A percentile compares a stretch with the other conserved stretches of the same genome.
phyloP scores from a whole-genome alignment of 1,284 basidiomycete species.

The Rhodotorula sp. region DNA sequence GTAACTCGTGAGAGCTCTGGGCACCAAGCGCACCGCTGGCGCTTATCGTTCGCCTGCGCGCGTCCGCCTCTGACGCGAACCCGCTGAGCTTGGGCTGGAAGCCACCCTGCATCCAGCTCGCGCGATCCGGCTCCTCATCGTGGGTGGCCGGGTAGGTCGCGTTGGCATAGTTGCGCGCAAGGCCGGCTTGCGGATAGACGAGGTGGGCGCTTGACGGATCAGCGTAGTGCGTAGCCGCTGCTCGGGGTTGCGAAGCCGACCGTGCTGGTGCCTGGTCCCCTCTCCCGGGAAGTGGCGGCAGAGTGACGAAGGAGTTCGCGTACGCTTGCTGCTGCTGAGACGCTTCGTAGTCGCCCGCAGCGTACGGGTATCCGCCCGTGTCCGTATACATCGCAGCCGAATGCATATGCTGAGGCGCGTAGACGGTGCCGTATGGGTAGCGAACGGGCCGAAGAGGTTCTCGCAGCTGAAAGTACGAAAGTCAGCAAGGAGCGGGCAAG shows the following conservation, averaged over 20 bases:
- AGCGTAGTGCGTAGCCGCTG: neutral
- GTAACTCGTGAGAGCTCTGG: slow-evolving; percentile 12
- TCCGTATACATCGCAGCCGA: slow-evolving; percentile 7
- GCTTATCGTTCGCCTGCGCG: slow-evolving; percentile 20
- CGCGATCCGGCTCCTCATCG: neutral
- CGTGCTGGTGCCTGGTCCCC: neutral
- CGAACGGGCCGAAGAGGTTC: slow-evolving; percentile 14
- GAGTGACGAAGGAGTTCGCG: neutral
- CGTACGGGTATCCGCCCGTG: slow-evolving; percentile 12
- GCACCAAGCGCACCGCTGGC: slow-evolving; percentile 8
- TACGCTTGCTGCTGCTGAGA: slow-evolving; percentile 2
- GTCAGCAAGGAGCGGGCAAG: neutral
- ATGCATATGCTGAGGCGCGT: neutral
- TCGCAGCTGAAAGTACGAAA: slow-evolving; percentile 9
- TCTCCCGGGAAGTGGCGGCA: slow-evolving; percentile 7
- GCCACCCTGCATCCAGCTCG: neutral
- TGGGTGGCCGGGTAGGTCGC: neutral
- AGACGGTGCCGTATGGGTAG: slow-evolving; percentile 14
- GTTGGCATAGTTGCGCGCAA: neutral
- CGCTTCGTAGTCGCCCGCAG: slow-evolving; percentile 9
- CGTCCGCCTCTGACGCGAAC: slow-evolving; percentile 18
- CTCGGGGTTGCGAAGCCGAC: slow-evolving; percentile 2
- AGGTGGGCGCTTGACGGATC: neutral
- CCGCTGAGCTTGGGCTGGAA: neutral
- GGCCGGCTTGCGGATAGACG: neutral